phyloP scores from a whole-genome alignment of 257 asterid genomes.

The Nemophila menziesii region DNA sequence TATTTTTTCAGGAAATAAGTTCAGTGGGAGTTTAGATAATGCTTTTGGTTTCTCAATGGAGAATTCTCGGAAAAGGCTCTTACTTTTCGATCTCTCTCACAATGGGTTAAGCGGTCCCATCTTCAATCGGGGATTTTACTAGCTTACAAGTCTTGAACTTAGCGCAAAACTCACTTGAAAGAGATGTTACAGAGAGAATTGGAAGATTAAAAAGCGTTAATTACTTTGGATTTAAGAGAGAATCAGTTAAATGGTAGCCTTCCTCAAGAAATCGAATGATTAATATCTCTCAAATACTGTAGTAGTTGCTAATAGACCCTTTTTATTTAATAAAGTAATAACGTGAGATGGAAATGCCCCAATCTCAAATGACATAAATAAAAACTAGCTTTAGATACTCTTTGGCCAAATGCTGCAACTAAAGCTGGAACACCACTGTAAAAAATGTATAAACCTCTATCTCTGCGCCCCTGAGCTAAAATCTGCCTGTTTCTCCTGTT shows the following conservation, averaged over 20 bases:
- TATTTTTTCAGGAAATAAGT: slow-evolving; percentile 39
- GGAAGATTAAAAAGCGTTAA: slow-evolving; percentile 35
- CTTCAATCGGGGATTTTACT: slow-evolving; percentile 36
- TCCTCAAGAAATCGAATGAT: slow-evolving; percentile 60
- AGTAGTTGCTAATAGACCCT: too few relatives aligned
- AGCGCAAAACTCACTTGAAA: slow-evolving; percentile 36
- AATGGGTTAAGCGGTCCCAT: slow-evolving; percentile 48
- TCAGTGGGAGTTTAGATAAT: slow-evolving; percentile 36
- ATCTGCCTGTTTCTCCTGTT: too few relatives aligned
- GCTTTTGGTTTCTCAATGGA: slow-evolving; percentile 34
- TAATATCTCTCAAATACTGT: slow-evolving; percentile 36
- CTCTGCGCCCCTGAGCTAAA: too few relatives aligned
- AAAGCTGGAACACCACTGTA: too few relatives aligned
- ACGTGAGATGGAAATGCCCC: too few relatives aligned
- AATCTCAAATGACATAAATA: too few relatives aligned
- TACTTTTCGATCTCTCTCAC: slow-evolving; percentile 45
- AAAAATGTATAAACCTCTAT: too few relatives aligned
- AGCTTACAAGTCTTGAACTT: slow-evolving; percentile 44
- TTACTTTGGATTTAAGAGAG: slow-evolving; percentile 48
- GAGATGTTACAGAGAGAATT: slow-evolving; percentile 38
- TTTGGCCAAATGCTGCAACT: too few relatives aligned
- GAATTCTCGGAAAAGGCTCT: slow-evolving; percentile 34
- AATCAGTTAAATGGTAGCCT: slow-evolving; percentile 59
- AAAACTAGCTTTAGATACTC: too few relatives aligned
- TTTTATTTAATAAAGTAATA: too few relatives aligned